Conservation (phyloP, 176 grass and related monocot species). For the Bromus sterilis region DNA sequence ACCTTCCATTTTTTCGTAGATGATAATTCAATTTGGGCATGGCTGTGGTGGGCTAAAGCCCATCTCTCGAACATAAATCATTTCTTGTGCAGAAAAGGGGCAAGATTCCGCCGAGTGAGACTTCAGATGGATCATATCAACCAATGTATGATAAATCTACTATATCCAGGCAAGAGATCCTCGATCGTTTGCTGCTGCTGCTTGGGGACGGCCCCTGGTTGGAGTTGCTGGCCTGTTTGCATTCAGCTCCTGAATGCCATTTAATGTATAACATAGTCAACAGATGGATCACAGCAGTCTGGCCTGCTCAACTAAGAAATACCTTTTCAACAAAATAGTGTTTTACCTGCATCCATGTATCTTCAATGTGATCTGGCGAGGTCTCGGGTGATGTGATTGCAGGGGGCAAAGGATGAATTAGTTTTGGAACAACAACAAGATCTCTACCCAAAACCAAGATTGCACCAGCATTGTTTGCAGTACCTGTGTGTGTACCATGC, state of each 20-base stretch:
- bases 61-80: conserved; percentile 18
- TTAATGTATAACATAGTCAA: background rate
- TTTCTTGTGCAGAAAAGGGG: background rate
- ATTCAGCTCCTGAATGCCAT: conserved; percentile 76
- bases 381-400: conserved; percentile 86
- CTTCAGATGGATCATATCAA: conserved; percentile 36
- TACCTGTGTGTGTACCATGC: conserved; percentile 47
- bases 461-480: conserved; percentile 98
- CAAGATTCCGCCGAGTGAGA: conserved; percentile 20
- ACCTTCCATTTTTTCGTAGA: conserved; percentile 10
- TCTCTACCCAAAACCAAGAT: conserved; percentile 98
- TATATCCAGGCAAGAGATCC: conserved; percentile 98
- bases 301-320: conserved; percentile 1
- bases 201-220: conserved; percentile 87
- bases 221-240: conserved; percentile 97
- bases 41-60: background rate
- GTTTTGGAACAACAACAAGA: conserved; percentile 96
- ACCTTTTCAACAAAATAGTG: background rate
- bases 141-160: conserved; percentile 23
- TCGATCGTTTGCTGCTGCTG: conserved; percentile 57
- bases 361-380: conserved; percentile 89
- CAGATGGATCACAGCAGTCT: background rate
- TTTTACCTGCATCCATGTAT: conserved; percentile 99
- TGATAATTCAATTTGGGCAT: background rate
- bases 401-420: conserved; percentile 98